Base-by-base conservation (phyloP, 768 basidiomycete genomes). In the Guyanaporus albipodus region DNA sequence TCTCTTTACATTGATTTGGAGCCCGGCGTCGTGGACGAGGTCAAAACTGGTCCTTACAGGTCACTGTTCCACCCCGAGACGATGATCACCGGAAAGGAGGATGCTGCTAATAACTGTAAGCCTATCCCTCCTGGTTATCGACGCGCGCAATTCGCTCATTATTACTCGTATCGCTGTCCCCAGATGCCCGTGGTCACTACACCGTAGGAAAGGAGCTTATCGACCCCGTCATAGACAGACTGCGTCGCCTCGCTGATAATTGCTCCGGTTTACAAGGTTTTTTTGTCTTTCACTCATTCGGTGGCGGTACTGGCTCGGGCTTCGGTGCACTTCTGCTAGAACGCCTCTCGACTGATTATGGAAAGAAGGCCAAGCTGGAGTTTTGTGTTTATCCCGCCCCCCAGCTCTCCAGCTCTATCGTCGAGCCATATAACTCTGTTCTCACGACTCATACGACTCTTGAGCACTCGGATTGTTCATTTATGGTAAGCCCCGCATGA, bases 261-360 rank as follows among this genome's bases (percentile, higher is more conserved):
- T 98, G 95, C 74, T 82, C 83, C 40, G 96, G 96, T 66, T 84
- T 99, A 36, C 96, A 99, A 73, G 96, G 96, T 61, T 99, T 99
- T 83, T 98, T 98, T 66, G 91, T 98, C 64, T 98, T 98, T 83
- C 96, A 98, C 75, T 98, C 96, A 17, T 98, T 99, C 67, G 96
- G 96, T 67, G 96, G 96, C 66, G 96, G 96, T 70, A 98, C 96
- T 66, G 96, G 96, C 62, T 99, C 96, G 52, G 96, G 96, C 64
- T 95, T 99, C 62, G 96, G 96, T 67, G 95, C 96, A 49, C 87
- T 99, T 59, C 79, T 99, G 52, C 82, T 98, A 50, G 96, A 99
- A 73, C 85, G 93, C 48, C 85, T 99, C 58, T 97, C 95, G 23
- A 88, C 90, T 47, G 96, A 99, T 71, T 99, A 97, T 62, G 96